A percentile compares a stretch with the other conserved stretches of the same genome.
These are phyloP conservation scores for Amanita pallidorosea DNA, from an alignment of 768 basidiomycete genomes.

Conservation along the genomic window DNA sequence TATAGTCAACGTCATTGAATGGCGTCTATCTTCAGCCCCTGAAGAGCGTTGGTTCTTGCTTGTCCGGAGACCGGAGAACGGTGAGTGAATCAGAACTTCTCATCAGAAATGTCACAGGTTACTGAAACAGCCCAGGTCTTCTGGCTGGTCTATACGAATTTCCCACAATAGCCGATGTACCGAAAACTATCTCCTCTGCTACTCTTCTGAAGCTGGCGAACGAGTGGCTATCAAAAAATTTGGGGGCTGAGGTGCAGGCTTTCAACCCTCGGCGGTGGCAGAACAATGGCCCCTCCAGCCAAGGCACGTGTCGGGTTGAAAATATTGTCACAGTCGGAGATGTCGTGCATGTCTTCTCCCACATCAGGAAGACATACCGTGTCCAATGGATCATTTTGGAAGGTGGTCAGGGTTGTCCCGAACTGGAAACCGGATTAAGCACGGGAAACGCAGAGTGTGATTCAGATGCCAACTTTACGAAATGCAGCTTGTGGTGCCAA, in stretches of 20 bases:
- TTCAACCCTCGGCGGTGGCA: slow-evolving; percentile 4
- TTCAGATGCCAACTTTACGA: slow-evolving; percentile 9
- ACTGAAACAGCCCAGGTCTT: slow-evolving; percentile 44
- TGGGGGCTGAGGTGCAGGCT: slow-evolving; percentile 12
- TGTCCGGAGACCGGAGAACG: slow-evolving; percentile 73
- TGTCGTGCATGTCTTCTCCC: slow-evolving; percentile 79
- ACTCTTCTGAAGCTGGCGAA: slow-evolving; percentile 24
- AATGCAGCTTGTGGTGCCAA: slow-evolving; percentile 37
- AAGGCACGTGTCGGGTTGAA: slow-evolving; percentile 21
- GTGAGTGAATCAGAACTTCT: slow-evolving; percentile 27
- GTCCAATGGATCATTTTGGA: slow-evolving; percentile 61
- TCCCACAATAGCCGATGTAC: slow-evolving; percentile 52
- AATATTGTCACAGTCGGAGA: slow-evolving; percentile 45
- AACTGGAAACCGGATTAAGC: slow-evolving; percentile 8
- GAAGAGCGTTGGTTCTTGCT: slow-evolving; percentile 58
- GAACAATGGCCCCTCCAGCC: not conserved
- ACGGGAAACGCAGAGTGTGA: slow-evolving; percentile 12
- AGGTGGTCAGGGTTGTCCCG: slow-evolving; percentile 41
- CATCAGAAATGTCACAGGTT: slow-evolving; percentile 5
- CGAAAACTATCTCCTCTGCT: slow-evolving; percentile 29
- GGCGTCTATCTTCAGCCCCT: slow-evolving; percentile 29
- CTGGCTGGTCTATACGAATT: slow-evolving; percentile 88
- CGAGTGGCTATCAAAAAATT: slow-evolving; percentile 30
- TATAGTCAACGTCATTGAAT: slow-evolving; percentile 80
- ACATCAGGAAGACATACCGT: slow-evolving; percentile 81